Base-by-base conservation (phyloP, 179 eudicot genomes). In the Spinacia oleracea region DNA sequence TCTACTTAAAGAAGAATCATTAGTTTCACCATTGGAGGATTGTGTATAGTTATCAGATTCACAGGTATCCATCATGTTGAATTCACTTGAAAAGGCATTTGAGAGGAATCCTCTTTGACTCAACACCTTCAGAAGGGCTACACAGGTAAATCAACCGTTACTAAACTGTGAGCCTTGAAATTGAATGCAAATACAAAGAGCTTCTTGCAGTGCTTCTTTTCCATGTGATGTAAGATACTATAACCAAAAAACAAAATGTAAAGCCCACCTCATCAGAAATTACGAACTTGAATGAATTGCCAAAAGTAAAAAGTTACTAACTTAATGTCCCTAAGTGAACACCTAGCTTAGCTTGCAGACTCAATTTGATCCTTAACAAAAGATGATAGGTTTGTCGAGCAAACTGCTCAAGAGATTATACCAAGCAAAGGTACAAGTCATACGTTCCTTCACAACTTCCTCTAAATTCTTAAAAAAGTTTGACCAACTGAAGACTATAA, bases 71-170 rank as follows among this genome's bases (percentile, higher is more conserved):
- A 76, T 82, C 79, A 78, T 66, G 65, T 79, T 85, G 48, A 81
- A 31, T 45, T 87, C 90, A 85, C 83, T 86, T 75, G 83, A 81
- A 79, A 80, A 82, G 81, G 86, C 86, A 81, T 77, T 82, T 78
- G 87, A 85, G 81, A 93, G 87, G 85, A 89, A 85, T 59, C 98
- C 94, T 86, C 93, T 87, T 80, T 88, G 91, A 72, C 88, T 91
- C 83, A 94, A 79, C 75, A 89, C 96, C 56, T 89, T 92, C 87
- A 96, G 64, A 56, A 96, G 91, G 59, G 97, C 99, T 96, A 74
- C 88, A 84, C 56, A 77, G 48, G 56, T 16, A 82, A 80, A 79
- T 73, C 31, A 66, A 58, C 74, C 67, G 27, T 80, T 23, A 64
- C 18, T 53, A 79, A 59, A 74, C 76, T 34, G 75, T 25, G 29